Conservation (phyloP, 1,139 yeast species). For the Kodamaea plutei region DNA sequence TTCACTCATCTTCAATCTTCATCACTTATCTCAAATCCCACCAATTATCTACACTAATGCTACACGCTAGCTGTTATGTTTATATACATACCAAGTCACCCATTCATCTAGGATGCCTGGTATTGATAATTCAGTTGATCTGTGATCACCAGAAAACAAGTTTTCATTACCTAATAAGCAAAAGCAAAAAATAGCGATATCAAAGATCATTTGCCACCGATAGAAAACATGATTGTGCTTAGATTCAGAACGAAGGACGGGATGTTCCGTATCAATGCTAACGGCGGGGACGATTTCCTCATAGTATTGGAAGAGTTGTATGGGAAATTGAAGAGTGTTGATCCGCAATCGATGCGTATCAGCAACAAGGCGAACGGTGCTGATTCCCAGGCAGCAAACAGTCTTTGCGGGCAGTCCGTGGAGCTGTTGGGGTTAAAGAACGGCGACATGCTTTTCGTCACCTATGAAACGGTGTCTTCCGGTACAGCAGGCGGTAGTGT, state of each 20-base stretch:
- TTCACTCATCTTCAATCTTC: too few species aligned
- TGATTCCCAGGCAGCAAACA: conserved; percentile 42
- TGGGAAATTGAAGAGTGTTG: conserved; percentile 28
- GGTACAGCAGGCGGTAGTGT: conserved; percentile 6
- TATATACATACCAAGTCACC: too few species aligned
- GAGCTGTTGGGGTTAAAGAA: conserved; percentile 57
- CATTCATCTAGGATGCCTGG: too few species aligned
- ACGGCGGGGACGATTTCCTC: conserved; percentile 44
- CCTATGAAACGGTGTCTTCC: conserved; percentile 30
- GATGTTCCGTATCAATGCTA: conserved; percentile 62
- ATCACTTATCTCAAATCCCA: too few species aligned
- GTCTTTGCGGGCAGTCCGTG: conserved; percentile 44
- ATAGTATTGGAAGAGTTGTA: conserved; percentile 44
- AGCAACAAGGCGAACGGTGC: conserved; percentile 44
- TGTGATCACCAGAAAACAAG: too few species aligned
- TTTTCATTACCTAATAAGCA: too few species aligned
- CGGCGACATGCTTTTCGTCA: conserved; percentile 78
- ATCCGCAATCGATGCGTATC: conserved; percentile 32
- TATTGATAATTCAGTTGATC: too few species aligned
- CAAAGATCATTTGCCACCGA: background rate
- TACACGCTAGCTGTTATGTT: too few species aligned
- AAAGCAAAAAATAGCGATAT: too few species aligned
- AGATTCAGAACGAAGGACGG: conserved; percentile 86
- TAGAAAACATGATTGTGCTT: conserved; percentile 28
- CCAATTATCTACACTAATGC: too few species aligned